Conservation (phyloP, 1,284 basidiomycete genomes). For the Microbotryum scabiosae region DNA sequence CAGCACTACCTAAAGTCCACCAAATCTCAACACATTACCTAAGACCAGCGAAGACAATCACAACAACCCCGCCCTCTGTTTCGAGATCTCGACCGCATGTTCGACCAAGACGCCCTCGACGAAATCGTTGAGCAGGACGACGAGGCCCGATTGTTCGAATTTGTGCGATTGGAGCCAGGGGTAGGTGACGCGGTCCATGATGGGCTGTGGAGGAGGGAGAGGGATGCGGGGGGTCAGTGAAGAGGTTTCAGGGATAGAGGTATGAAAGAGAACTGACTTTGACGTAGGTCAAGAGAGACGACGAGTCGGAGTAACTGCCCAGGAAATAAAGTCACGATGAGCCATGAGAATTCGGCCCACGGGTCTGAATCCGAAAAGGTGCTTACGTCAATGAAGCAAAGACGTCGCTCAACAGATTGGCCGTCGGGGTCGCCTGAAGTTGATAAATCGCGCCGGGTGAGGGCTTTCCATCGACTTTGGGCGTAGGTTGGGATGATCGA, state of each 20-base stretch:
- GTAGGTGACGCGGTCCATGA: constrained; percentile 14
- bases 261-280: constrained; percentile 1
- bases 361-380: too few relatives aligned
- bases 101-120: constrained; percentile 20
- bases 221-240: background rate
- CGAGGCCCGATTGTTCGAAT: constrained; percentile 14
- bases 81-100: constrained; percentile 17
- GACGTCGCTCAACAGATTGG: constrained; percentile 8
- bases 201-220: background rate
- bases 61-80: constrained; percentile 5
- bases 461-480: background rate
- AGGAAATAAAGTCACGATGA: background rate
- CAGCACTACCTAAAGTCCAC: too few relatives aligned
- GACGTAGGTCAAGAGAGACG: constrained; percentile 14
- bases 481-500: constrained; percentile 4
- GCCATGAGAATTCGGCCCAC: background rate
- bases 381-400: constrained; percentile 9
- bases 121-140: constrained; percentile 18
- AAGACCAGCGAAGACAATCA: too few relatives aligned
- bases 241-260: background rate
- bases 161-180: constrained; percentile 8
- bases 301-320: constrained; percentile 15
- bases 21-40: too few relatives aligned
- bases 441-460: constrained; percentile 20
- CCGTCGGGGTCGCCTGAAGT: constrained; percentile 18